phyloP scores from a whole-genome alignment of 2,329 filamentous ascomycete genomes.

The Ophiostoma sp. region DNA sequence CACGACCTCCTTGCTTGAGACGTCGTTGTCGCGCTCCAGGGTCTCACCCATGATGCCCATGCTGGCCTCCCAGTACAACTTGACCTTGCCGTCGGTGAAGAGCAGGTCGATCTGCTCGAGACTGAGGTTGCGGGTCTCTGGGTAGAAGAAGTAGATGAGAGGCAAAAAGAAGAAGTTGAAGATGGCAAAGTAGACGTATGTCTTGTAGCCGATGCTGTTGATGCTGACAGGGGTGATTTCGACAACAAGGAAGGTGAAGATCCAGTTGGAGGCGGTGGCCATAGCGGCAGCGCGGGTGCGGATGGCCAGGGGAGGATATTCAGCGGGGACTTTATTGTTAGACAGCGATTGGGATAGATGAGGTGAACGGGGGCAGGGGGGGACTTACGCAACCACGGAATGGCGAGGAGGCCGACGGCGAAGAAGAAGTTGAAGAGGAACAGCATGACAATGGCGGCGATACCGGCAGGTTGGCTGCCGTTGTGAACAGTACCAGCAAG shows the following conservation, averaged over 20 bases:
- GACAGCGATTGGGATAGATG: not conserved
- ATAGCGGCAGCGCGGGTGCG: conserved; percentile 28
- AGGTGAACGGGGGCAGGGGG: too few species aligned
- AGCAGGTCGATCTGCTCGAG: conserved; percentile 49
- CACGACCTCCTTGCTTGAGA: not conserved
- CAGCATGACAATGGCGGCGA: conserved; percentile 63
- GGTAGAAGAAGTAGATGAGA: conserved; percentile 51
- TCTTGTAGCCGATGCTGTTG: conserved; percentile 51
- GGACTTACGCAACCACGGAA: conserved; percentile 43
- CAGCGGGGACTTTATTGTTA: conserved; percentile 41
- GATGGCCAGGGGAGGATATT: conserved; percentile 32
- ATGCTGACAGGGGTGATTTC: conserved; percentile 42
- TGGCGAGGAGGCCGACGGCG: conserved; percentile 39
- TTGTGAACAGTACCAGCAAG: conserved; percentile 44
- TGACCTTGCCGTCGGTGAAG: conserved; percentile 18
- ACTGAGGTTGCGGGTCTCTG: conserved; percentile 42
- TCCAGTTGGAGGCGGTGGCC: conserved; percentile 23
- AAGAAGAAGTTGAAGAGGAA: conserved; percentile 39
- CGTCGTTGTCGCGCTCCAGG: not conserved
- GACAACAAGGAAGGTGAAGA: conserved; percentile 38
- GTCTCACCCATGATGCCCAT: conserved; percentile 12
- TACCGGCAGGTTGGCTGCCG: conserved; percentile 52
- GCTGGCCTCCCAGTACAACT: conserved; percentile 20
- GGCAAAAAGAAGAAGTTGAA: conserved; percentile 50
- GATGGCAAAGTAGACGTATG: conserved; percentile 54